phyloP scores from a whole-genome alignment of 331 rosid species.

The Phaseolus coccineus region DNA sequence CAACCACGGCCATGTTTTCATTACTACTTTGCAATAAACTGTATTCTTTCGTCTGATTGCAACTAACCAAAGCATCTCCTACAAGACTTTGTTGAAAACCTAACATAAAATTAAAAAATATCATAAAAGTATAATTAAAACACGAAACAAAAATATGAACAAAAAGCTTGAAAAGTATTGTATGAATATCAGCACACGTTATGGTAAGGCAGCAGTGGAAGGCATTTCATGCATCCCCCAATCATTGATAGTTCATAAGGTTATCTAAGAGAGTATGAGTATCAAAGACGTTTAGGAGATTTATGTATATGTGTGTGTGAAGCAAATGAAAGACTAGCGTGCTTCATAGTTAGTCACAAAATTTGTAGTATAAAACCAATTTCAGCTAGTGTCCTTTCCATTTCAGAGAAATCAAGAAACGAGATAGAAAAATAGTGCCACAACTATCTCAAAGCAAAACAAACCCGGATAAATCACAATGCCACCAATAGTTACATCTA shows the following conservation, averaged over 20 bases:
- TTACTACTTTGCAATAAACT: slow-evolving; percentile 41
- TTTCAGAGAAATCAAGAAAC: slow-evolving; percentile 9
- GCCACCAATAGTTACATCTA: slow-evolving; percentile 21
- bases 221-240: slow-evolving; percentile 1
- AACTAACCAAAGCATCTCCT: slow-evolving; percentile 46
- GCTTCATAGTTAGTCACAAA: neutral
- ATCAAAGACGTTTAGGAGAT: neutral
- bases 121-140: slow-evolving; percentile 9
- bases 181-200: neutral
- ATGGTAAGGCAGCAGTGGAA: slow-evolving; percentile 4
- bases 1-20: slow-evolving; percentile 61
- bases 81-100: slow-evolving; percentile 53
- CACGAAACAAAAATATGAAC: slow-evolving; percentile 26
- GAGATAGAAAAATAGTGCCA: neutral
- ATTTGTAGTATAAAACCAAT: neutral
- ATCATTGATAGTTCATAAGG: neutral
- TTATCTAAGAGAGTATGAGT: neutral
- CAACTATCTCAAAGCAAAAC: slow-evolving; percentile 1
- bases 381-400: slow-evolving; percentile 21
- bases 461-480: neutral
- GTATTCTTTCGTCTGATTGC: slow-evolving; percentile 42
- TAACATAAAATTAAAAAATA: slow-evolving; percentile 40
- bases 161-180: slow-evolving; percentile 16
- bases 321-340: neutral
- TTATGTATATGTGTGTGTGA: neutral